Evolutionary conservation across 352 stramenopile genomes (phyloP).

Genomic region (Phytophthora rubi): DNA sequence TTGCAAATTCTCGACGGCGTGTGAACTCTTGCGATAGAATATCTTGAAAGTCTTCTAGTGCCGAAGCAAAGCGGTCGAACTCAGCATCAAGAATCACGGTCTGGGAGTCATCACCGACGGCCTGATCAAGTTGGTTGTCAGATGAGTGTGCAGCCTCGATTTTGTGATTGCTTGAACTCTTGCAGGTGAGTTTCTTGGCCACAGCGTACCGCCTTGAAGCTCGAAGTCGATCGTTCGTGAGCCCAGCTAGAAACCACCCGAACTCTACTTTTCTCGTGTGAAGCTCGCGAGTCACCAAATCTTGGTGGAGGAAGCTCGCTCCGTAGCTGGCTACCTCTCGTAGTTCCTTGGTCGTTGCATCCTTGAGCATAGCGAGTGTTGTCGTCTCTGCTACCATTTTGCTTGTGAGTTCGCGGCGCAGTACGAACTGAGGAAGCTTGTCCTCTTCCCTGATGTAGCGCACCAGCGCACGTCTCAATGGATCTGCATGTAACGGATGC

Average conservation of each 20-base stretch:
- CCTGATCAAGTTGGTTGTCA: slow-evolving; percentile 12
- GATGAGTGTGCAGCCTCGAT: background rate
- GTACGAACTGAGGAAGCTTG: slow-evolving; percentile 64
- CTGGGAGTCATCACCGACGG: background rate
- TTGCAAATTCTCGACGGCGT: slow-evolving; percentile 70
- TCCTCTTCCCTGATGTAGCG: slow-evolving; percentile 57
- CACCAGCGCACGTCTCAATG: slow-evolving; percentile 57
- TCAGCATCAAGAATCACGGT: slow-evolving; percentile 34
- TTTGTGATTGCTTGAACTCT: background rate
- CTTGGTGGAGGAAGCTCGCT: slow-evolving; percentile 60
- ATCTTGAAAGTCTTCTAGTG: slow-evolving; percentile 59
- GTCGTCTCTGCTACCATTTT: slow-evolving; percentile 76
- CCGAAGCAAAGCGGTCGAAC: slow-evolving; percentile 42
- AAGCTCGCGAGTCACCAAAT: slow-evolving; percentile 65
- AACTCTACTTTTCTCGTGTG: slow-evolving; percentile 72
- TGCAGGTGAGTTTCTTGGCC: slow-evolving; percentile 8
- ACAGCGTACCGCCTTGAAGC: slow-evolving; percentile 38
- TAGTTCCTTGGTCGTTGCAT: slow-evolving; percentile 54
- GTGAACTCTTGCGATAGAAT: slow-evolving; percentile 68
- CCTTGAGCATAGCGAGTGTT: slow-evolving; percentile 67
- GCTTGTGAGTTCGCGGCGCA: slow-evolving; percentile 75
- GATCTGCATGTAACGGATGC: too few species aligned
- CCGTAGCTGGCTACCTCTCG: slow-evolving; percentile 52
- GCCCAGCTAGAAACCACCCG: slow-evolving; percentile 49
- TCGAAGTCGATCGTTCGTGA: slow-evolving; percentile 69